Conservation (phyloP, 2,329 filamentous ascomycete species). For the Metarhizium album region DNA sequence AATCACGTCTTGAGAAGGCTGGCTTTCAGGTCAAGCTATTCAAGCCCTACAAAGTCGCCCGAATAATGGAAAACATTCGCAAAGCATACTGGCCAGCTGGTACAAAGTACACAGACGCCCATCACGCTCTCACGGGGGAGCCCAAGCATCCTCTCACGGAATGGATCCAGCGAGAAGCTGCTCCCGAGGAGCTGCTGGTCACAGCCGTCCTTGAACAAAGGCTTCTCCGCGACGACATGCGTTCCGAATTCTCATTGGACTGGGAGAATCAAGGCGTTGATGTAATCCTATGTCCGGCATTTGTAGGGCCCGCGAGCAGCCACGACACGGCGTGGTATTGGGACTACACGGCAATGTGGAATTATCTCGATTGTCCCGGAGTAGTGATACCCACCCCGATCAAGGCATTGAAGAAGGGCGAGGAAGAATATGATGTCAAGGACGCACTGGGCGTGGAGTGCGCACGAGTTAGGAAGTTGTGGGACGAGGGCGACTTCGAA, state of each 20-base stretch:
- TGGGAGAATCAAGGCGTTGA: conserved; percentile 26
- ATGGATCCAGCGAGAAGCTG: conserved; percentile 12
- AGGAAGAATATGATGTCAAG: neutral
- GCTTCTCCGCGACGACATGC: conserved; percentile 18
- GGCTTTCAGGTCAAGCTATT: conserved; percentile 3
- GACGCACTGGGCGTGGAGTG: conserved; percentile 4
- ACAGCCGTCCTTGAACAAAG: conserved; percentile 16
- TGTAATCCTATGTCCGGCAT: conserved; percentile 17
- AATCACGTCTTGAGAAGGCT: neutral
- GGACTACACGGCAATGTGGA: conserved; percentile 26
- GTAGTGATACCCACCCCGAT: conserved; percentile 23
- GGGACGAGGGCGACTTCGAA: conserved; percentile 23
- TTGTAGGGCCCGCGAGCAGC: conserved; percentile 16
- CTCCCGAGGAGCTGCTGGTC: conserved; percentile 2
- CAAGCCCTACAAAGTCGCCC: neutral
- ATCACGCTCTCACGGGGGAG: conserved; percentile 15
- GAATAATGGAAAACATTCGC: neutral
- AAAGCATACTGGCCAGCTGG: conserved; percentile 2
- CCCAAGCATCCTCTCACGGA: conserved; percentile 18
- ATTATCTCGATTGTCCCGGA: conserved; percentile 25
- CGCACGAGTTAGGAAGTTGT: conserved; percentile 18
- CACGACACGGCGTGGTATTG: conserved; percentile 25
- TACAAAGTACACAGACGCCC: neutral
- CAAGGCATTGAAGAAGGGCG: conserved; percentile 2
- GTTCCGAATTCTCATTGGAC: conserved; percentile 19